phyloP scores from a whole-genome alignment of 140 eudicot genomes.

The Anethum foeniculum region DNA sequence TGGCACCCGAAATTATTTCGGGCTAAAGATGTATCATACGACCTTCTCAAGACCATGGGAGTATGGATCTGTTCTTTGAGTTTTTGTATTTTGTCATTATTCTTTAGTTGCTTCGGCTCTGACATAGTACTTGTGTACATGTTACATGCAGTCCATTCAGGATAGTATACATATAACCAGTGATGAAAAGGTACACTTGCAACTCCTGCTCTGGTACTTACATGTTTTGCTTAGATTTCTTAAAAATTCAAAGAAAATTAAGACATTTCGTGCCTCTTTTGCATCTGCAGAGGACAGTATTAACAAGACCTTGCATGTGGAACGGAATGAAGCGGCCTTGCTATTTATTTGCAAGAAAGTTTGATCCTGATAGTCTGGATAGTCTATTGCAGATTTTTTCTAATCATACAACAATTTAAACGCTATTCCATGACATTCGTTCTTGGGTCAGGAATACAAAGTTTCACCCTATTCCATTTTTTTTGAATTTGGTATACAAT shows the following conservation, averaged over 20 bases:
- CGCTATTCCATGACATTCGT: neutral
- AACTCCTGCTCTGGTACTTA: neutral
- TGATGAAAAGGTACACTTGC: slow-evolving; percentile 44
- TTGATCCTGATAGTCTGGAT: slow-evolving; percentile 38
- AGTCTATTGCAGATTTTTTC: slow-evolving; percentile 41
- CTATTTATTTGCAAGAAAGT: slow-evolving; percentile 45
- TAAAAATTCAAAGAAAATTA: neutral
- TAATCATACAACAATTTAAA: slow-evolving; percentile 35
- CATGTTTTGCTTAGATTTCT: neutral
- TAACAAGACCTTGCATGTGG: slow-evolving; percentile 44
- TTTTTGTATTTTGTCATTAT: neutral
- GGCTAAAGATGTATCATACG: slow-evolving; percentile 41
- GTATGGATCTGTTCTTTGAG: slow-evolving; percentile 18
- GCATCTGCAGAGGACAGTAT: slow-evolving; percentile 35
- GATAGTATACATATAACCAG: slow-evolving; percentile 50
- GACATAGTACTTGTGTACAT: slow-evolving; percentile 6
- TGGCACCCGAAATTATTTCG: slow-evolving; percentile 68
- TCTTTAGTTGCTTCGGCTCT: neutral
- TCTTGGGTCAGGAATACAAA: neutral
- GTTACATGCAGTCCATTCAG: slow-evolving; percentile 40
- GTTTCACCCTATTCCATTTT: slow-evolving; percentile 2
- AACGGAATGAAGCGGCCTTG: slow-evolving; percentile 53
- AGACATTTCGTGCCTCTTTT: neutral
- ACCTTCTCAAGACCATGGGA: slow-evolving; percentile 49
- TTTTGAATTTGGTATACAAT: neutral